Evolutionary conservation across 768 basidiomycete species (phyloP), one percentile per base, ranked within the genome.

Genomic region (Russula sp.): DNA sequence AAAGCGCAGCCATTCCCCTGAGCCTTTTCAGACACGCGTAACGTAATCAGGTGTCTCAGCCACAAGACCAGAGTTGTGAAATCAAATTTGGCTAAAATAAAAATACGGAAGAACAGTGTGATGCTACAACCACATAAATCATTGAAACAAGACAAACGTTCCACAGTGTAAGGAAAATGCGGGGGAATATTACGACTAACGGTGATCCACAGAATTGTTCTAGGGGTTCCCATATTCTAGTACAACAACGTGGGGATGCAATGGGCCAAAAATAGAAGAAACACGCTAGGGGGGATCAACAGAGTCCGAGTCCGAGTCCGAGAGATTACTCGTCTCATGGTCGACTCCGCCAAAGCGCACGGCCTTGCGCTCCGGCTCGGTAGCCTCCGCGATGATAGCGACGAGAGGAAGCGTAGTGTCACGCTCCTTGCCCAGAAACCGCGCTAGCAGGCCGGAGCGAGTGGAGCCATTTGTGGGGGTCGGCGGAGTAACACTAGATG

Each of bases 401-500:
- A 53, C 26, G 6, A 48, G 36, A 7, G 55, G 2, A 50, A 56
- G 11, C 3, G 38, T 18, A 13, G 30, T 18, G 9, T 48, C 42
- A 42, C 59, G 57, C 2, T 69, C 58, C 51, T 63, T 54, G 9
- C 67, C 40, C 6, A 68, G 48, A 22, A 67, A 55, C 5, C 61
- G 66, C 18, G 79, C 75, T 6, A 76, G 74, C 7, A 61, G 32
- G 34, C 75, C 63, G 3, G 78, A 71, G 20, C 71, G 74, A 5
- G 72, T 53, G 13, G 71, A 64, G 0, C 66, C 70, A n/a, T 67
- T 68, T 14, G 71, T 67, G 36, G 69, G 56, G 9, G 68, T 72
- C 22, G 71, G 66, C 10, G 73, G 67, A 51, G 71, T 75, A 20
- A 75, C 70, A 38, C 73, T 76, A 28, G 82, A 82, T 5, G 79